Evolutionary conservation across 495 filamentous ascomycete genomes (phyloP), one percentile per base, ranked within the genome.

Genomic region (Hypomontagnella monticulosa): DNA sequence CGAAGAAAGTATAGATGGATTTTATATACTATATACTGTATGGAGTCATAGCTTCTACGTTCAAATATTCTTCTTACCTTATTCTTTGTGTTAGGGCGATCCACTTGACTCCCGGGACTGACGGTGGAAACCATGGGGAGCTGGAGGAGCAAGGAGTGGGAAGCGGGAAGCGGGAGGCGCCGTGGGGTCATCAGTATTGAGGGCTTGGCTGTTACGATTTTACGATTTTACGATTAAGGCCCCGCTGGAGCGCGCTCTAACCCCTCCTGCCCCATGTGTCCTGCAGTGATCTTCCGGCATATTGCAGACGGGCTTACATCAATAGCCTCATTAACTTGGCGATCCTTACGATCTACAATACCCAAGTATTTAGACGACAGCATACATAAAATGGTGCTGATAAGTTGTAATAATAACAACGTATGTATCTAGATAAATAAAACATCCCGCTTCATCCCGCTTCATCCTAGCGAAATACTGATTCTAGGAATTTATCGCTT

Each of bases 201-300:
- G 30, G 50, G 8, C 19, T 37, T 44, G 47, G 57, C 30, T 40
- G 16, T 30, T 27, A 30, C 30, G 27, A 33, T 30, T n/a, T n/a
- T n/a, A n/a, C n/a, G n/a, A n/a, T n/a, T n/a, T 36, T 50, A 15
- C 20, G n/a, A 15, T 48, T n/a, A 14, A 51, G 11, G 38, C 54
- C 55, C 62, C 62, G 55, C 62, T 41, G 46, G 46, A 53, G 55
- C 37, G 54, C 62, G 48, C 42, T 43, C 36, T 40, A 50, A 41
- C 41, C 57, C 40, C 30, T 61, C 55, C 19, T 58, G 37, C 61
- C 61, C 62, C 62, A 66, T 59, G 14, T 49, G 44, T 57, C 46
- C 20, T 67, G 57, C 57, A 67, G 47, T 38, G 64, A 67, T 67
- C 64, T 62, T 40, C 58, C 64, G 64, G 53, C 53, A 62, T 59